Evolutionary conservation across 352 stramenopile species (phyloP).

Genomic region (Phytophthora aleatoria): DNA sequence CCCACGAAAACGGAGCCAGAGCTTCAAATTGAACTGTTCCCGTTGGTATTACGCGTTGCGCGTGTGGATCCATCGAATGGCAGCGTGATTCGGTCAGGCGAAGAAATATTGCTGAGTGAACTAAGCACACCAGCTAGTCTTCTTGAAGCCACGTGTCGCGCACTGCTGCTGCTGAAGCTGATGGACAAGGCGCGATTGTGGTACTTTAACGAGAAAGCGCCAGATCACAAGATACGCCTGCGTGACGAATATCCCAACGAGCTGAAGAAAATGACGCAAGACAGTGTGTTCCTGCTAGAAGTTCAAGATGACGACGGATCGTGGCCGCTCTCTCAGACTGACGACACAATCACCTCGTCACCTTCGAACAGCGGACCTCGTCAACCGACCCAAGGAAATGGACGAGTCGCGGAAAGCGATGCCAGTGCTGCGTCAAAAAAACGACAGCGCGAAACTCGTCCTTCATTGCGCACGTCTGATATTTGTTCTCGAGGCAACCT

Average conservation of each 20-base stretch:
- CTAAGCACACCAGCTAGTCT: conserved; percentile 66
- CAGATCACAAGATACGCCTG: conserved; percentile 71
- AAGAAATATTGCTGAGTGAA: conserved; percentile 75
- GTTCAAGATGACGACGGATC: conserved; percentile 85
- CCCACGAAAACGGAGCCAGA: conserved; percentile 30
- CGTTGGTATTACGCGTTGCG: conserved; percentile 76
- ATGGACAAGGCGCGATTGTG: conserved; percentile 79
- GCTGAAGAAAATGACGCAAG: conserved; percentile 67
- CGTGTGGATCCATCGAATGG: conserved; percentile 72
- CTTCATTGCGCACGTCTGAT: conserved; percentile 67
- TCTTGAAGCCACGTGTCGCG: conserved; percentile 75
- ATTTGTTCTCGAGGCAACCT: conserved; percentile 79
- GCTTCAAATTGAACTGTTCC: conserved; percentile 78
- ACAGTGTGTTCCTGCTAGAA: conserved; percentile 83
- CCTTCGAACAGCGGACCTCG: conserved; percentile 31
- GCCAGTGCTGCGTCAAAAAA: conserved; percentile 38
- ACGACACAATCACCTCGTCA: conserved; percentile 42
- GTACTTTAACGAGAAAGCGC: conserved; percentile 80
- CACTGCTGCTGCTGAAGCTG: conserved; percentile 70
- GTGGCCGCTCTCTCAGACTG: conserved; percentile 80
- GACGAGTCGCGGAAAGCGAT: conserved; percentile 28
- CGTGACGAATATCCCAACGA: conserved; percentile 49
- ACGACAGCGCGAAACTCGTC: conserved; percentile 44
- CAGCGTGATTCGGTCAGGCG: conserved; percentile 75
- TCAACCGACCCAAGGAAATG: conserved; percentile 26